Base-by-base conservation (phyloP, 2,329 filamentous ascomycete genomes). In the Colletotrichum sp. region DNA sequence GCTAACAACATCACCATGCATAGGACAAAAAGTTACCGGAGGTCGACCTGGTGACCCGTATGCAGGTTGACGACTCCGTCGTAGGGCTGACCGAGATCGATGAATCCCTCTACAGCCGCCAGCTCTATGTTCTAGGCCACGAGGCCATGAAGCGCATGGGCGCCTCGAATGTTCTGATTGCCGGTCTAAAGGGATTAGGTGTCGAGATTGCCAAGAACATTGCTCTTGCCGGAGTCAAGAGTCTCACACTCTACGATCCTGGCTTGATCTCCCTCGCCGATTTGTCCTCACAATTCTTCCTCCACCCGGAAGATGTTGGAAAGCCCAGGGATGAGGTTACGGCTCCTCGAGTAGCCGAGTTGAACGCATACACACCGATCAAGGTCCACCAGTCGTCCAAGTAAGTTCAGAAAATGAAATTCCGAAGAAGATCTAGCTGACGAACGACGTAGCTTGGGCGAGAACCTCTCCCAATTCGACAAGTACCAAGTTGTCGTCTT, bases 151-250 rank as follows among this genome's bases (percentile, higher is more conserved):
- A 98, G 90, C 96, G 97, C 82, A 99, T 99, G 97, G 92, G 96
- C 82, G 95, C 96, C 77, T 99, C 97, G 71, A 98, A 99, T 83
- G 92, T 99, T 76, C 94, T 99, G 69, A 90, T 99, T 72, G 94
- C 96, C 78, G 97, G 97, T 78, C 89, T 99, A 80, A 96, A 97
- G 85, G 97, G 97, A 68, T 91, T 99, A 55, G 97, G 97, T 88
- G 96, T 98, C 72, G 97, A 99, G 87, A 97, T 99, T 81, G 96
- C 97, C 82, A 99, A 99, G 91, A 99, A 99, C 83, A 95, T 99
- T 82, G 97, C 97, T 76, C 93, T 99, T 80, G 97, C 97, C 81
- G 97, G 97, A 84, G 97, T 99, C 87, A 99, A 99, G 90, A 98
- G 96, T 83, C 88, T 99, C 80, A 97, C 96, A 3, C 91, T 99